Base-by-base conservation (phyloP, 768 basidiomycete genomes). In the Xanthoconium purpureum region DNA sequence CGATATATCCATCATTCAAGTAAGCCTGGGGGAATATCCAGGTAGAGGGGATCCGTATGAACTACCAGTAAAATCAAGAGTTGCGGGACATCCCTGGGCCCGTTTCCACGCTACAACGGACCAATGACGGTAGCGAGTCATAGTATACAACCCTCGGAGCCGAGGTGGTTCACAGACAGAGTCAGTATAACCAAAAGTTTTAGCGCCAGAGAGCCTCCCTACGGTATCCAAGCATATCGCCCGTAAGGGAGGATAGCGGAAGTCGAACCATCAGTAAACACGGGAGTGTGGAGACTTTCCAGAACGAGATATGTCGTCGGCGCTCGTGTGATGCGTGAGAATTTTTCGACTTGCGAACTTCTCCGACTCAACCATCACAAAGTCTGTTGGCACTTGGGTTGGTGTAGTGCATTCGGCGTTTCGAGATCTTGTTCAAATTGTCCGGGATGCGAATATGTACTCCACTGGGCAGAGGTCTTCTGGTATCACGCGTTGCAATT, bases 261-360 rank as follows among this genome's bases (percentile, higher is more conserved):
- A 33, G 43, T 44, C 24, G 14, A 29, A 24, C 24, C 24, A 24
- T 24, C 24, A 24, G 24, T 24, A 4, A 24, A 10, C 5, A 5
- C 12, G 17, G 33, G 18, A 18, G 9, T 24, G 33, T 24, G 32
- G 63, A 62, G 66, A 47, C 29, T 51, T 67, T 58, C 66, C 51
- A 51, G 47, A 68, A 56, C 13, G 14, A 42, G 66, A 57, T 52
- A 60, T 68, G 61, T 66, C 35, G 39, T 55, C 66, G 65, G 65
- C 2, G 40, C 20, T 52, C 14, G 17, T 2, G 24, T 15, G 5
- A 1, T 6, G 7, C 11, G 63, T 61, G 65, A 36, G 57, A 66
- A 49, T 40, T 55, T 55, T 53, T 24, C 3, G 24, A 24, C 24
- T 24, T 24, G 24, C 24, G 24, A 24, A 24, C 4, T 24, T 24